Evolutionary conservation across 495 filamentous ascomycete genomes (phyloP).

Genomic region (Tetracladium marchalianum): DNA sequence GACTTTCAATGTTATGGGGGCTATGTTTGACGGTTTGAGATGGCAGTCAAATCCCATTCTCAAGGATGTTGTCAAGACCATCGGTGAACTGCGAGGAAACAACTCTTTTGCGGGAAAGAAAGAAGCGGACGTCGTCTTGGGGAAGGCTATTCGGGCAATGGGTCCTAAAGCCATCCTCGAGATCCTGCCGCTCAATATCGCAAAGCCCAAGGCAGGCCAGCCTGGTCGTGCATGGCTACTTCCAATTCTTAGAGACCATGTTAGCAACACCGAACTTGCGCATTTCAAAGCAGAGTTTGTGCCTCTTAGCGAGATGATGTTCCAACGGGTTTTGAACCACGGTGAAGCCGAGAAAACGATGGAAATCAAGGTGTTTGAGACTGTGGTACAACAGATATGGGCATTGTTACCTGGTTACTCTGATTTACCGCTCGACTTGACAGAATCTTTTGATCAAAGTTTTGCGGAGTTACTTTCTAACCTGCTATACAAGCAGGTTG

Average conservation of each 20-base stretch:
- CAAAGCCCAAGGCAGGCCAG: constrained; percentile 61
- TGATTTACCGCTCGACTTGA: constrained; percentile 74
- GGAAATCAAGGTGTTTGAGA: constrained; percentile 96
- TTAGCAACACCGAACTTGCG: constrained; percentile 70
- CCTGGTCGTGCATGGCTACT: constrained; percentile 90
- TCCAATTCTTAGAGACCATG: constrained; percentile 75
- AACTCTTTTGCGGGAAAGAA: constrained; percentile 90
- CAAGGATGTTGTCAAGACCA: constrained; percentile 55
- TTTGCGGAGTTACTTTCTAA: constrained; percentile 90
- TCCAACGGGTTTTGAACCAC: constrained; percentile 76
- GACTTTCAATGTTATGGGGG: constrained; percentile 81
- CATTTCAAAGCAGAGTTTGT: constrained; percentile 83
- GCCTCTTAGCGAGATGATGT: constrained; percentile 81
- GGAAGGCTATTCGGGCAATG: constrained; percentile 77
- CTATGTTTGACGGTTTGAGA: constrained; percentile 74
- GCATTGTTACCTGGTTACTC: constrained; percentile 91
- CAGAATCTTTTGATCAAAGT: constrained; percentile 67
- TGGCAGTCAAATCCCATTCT: constrained; percentile 77
- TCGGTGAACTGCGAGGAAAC: constrained; percentile 83
- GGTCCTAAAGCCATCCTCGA: constrained; percentile 72
- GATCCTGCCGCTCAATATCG: constrained; percentile 77
- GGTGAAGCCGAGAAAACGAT: constrained; percentile 73
- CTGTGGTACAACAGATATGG: constrained; percentile 92
- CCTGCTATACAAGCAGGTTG: constrained; percentile 82
- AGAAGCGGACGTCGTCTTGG: constrained; percentile 82